A percentile compares a stretch with the other conserved stretches of the same genome.
These are phyloP conservation scores for Hamamelis virginiana DNA, from an alignment of 164 flowering plant genomes.

Conservation along the genomic window DNA sequence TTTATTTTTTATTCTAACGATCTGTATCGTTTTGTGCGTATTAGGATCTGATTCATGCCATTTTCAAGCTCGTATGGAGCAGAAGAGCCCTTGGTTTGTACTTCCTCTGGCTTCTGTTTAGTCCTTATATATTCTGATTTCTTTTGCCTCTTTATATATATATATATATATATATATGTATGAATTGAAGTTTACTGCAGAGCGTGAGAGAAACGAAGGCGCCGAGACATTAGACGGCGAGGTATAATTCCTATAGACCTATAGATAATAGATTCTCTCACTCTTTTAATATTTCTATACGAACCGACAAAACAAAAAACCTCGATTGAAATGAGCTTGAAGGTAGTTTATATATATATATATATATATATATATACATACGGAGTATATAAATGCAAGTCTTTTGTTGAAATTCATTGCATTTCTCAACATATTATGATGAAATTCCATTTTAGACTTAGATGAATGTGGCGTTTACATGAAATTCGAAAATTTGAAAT, in stretches of 20 bases:
- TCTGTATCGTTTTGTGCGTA: not conserved
- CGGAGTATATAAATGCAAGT: too few relatives aligned
- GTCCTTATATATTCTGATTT: not conserved
- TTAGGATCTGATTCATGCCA: constrained; percentile 68
- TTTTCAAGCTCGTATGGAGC: constrained; percentile 73
- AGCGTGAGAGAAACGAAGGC: constrained; percentile 46
- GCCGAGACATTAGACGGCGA: constrained; percentile 37
- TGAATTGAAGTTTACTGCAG: constrained; percentile 24
- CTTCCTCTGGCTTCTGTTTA: not conserved
- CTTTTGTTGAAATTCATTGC: too few relatives aligned
- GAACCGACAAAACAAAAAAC: too few relatives aligned
- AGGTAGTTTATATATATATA: too few relatives aligned
- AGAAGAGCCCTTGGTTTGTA: constrained; percentile 50
- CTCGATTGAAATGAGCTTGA: too few relatives aligned
- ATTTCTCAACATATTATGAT: too few relatives aligned
- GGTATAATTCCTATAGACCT: constrained; percentile 27
- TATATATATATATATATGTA: not conserved
- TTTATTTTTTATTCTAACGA: too few relatives aligned
- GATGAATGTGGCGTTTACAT: too few relatives aligned
- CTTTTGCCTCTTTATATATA: not conserved
- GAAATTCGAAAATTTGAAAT: too few relatives aligned
- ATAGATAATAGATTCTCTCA: too few relatives aligned
- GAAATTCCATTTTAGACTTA: too few relatives aligned
- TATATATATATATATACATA: too few relatives aligned
- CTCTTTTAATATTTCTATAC: not conserved